Evolutionary conservation across 2,329 filamentous ascomycete species (phyloP), one percentile per base, ranked within the genome.

Genomic region (Colletotrichum higginsianum): DNA sequence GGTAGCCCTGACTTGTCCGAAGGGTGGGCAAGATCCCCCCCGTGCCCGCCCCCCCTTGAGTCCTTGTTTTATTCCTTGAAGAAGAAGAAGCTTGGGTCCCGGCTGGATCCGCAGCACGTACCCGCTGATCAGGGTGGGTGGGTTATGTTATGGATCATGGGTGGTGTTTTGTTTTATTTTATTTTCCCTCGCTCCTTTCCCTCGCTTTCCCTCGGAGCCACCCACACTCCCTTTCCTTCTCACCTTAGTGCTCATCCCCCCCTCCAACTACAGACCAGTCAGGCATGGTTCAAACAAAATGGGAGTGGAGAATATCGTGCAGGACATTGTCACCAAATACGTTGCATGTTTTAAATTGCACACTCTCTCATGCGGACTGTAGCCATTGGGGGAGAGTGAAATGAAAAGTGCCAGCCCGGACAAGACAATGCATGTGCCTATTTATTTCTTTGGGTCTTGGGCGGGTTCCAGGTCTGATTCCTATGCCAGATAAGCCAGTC

Each of bases 401-500:
- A n/a, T 16, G 3, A 35, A 11, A 15, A 35, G 3, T 5, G n/a
- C 35, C 50, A 18, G 16, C 55, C 16, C 38, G 30, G 30, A 7
- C 8, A 1, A 8, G 9, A 30, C 46, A 9, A 52, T n/a, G 21
- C 44, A 52, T 26, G 35, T 40, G 30, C 47, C n/a, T 26, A 30
- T 62, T 53, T n/a, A 38, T 63, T 63, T 52, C 47, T 8, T 30
- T n/a, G 52, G 26, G 61, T 53, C 61, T 63, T 30, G 47, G 11
- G 23, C 58, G 5, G 30, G 47, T 61, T 50, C 61, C 61, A 63
- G 61, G 53, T 63, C 38, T 16, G n/a, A 53, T 11, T 38, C 21
- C 47, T 30, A 52, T 53, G 61, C 21, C 35, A 53, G 21, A 50
- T 63, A 8, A 21, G 9, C 47, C 35, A 26, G 30, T 15, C 42